These are phyloP conservation scores for Raddia distichophylla DNA, from an alignment of 176 grass and related monocot genomes.

Conservation along the genomic window DNA sequence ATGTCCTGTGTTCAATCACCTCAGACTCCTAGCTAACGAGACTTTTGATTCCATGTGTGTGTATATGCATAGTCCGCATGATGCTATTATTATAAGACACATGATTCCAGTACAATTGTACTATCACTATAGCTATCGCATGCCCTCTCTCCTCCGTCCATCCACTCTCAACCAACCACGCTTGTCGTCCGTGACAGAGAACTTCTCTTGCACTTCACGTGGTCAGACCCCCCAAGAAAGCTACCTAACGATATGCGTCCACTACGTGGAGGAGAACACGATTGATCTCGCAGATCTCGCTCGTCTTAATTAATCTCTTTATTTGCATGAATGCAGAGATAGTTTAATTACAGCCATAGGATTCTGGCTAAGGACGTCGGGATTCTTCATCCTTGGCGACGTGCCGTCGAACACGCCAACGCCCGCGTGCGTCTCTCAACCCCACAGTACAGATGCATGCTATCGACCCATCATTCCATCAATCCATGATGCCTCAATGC, in stretches of 20 bases:
- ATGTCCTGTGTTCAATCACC: too few species aligned
- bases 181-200: background rate
- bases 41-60: too few species aligned
- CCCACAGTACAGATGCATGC: background rate
- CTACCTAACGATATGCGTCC: slow-evolving; percentile 1
- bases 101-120: background rate
- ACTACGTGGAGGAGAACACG: background rate
- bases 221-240: slow-evolving; percentile 34
- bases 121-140: background rate
- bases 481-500: background rate
- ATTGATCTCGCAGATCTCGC: too few species aligned
- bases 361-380: too few species aligned
- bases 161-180: background rate
- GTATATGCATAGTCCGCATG: background rate
- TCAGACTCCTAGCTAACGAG: too few species aligned
- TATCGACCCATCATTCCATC: background rate
- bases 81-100: background rate
- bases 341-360: background rate
- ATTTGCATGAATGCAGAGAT: background rate
- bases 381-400: too few species aligned
- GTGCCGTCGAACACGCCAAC: too few species aligned
- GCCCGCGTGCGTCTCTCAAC: background rate
- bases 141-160: background rate
- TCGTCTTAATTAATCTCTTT: background rate
- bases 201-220: slow-evolving; percentile 18